These are phyloP conservation scores for Botrytis paeoniae DNA, from an alignment of 2,329 filamentous ascomycete species.

Conservation along the genomic window DNA sequence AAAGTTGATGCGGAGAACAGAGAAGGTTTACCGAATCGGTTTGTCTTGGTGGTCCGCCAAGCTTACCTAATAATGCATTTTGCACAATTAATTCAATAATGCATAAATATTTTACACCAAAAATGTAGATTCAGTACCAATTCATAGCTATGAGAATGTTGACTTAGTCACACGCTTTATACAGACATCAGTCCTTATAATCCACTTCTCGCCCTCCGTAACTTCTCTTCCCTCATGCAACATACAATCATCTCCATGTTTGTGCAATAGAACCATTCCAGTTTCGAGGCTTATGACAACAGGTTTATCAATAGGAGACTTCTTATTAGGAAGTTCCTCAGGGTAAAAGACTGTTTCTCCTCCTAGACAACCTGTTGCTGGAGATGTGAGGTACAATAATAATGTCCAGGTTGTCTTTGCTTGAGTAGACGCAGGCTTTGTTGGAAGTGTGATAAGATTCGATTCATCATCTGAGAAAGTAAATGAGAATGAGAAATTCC, in stretches of 20 bases:
- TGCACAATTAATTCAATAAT: not conserved
- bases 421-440: conserved; percentile 42
- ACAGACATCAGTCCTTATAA: conserved; percentile 80
- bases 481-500: conserved; percentile 5
- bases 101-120: not conserved
- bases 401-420: conserved; percentile 87
- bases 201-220: conserved; percentile 81
- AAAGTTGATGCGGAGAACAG: not conserved
- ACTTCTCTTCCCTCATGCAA: conserved; percentile 87
- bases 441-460: conserved; percentile 64
- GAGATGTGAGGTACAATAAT: conserved; percentile 79
- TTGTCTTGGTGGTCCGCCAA: not conserved
- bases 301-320: conserved; percentile 52
- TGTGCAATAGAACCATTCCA: conserved; percentile 83
- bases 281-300: conserved; percentile 72
- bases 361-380: conserved; percentile 70
- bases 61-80: not conserved
- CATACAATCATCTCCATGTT: conserved; percentile 85
- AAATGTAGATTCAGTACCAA: not conserved
- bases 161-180: conserved; percentile 45
- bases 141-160: not conserved
- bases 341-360: conserved; percentile 94
- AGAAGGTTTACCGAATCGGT: not conserved
- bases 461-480: conserved; percentile 74
- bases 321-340: conserved; percentile 51